Conservation (phyloP, 768 basidiomycete species). For the Termitomyces sp. region DNA sequence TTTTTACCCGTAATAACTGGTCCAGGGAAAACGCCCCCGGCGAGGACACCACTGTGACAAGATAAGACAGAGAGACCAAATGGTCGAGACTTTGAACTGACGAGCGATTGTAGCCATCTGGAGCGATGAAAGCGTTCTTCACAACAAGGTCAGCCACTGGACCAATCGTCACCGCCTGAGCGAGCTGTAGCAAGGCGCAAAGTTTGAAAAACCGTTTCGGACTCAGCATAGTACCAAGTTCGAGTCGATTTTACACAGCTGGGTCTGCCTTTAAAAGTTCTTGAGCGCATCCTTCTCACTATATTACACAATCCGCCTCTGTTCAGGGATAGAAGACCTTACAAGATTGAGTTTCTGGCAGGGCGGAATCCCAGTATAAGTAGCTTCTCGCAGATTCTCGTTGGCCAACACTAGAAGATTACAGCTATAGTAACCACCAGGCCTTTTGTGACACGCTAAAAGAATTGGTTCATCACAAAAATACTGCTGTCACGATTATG, state of each 20-base stretch:
- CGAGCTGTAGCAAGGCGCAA: background rate
- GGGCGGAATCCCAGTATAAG: too few species aligned
- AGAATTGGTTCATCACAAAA: background rate
- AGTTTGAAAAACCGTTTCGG: background rate
- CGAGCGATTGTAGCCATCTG: slow-evolving; percentile 6
- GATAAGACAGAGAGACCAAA: background rate
- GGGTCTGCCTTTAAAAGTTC: background rate
- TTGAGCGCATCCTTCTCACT: background rate
- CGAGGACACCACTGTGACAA: background rate
- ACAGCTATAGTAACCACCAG: background rate
- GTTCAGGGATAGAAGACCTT: background rate
- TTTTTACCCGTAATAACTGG: slow-evolving; percentile 6
- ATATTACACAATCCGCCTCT: background rate
- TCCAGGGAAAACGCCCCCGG: slow-evolving; percentile 2
- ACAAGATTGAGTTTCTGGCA: background rate
- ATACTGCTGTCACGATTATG: background rate
- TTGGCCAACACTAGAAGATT: background rate
- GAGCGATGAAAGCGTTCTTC: slow-evolving; percentile 4
- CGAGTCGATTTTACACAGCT: background rate
- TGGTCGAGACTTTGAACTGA: background rate
- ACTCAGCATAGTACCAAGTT: background rate
- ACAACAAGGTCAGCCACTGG: slow-evolving; percentile 7
- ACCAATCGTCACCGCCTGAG: slow-evolving; percentile 5
- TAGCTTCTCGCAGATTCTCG: background rate
- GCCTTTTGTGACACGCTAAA: background rate